Evolutionary conservation across 257 asterid species (phyloP), one percentile per base, ranked within the genome.

Genomic region (Solanum appendiculatum): DNA sequence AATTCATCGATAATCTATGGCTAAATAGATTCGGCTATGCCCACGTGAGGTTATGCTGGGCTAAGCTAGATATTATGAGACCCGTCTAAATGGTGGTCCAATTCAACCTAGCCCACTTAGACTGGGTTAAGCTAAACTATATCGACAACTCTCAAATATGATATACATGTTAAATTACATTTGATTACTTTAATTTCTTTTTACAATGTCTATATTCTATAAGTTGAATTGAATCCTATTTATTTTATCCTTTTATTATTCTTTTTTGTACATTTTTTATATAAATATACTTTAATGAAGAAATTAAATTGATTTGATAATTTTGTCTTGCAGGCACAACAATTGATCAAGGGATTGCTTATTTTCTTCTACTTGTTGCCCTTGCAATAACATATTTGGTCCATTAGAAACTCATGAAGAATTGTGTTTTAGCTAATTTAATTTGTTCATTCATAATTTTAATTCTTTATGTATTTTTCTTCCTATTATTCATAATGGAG

Each of bases 261-360:
- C 1, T 9, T 31, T 33, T 70, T 33, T 36, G 44, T 70, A 10
- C 5, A 69, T 69, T 63, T n/a, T 15, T 3, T 21, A 16, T 33
- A 69, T 34, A 69, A 69, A 33, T 33, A 33, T 20, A 34, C 2
- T 70, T 70, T 70, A 33, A 6, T 70, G 78, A 18, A 33, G 25
- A 69, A 7, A 69, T 2, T 33, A 64, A 74, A 58, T 56, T 46
- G 82, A 63, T 84, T 56, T 51, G 27, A 33, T 40, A 39, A 29
- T 42, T 16, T 66, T 78, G 13, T 86, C 9, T 51, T 87, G 88
- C 94, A 94, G 98, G 95, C 88, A 56, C 92, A 6, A 75, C 92
- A 37, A 92, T 94, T 80, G 98, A 94, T 88, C 98, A 94, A 89
- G 96, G 94, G 86, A 90, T 94, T 89, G 98, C 98, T 51, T 94